A percentile compares a stretch with the other conserved stretches of the same genome.
Evolutionary conservation across 805 yeast genomes (phyloP).

Genomic region (Saccharomycopsis malanga): DNA sequence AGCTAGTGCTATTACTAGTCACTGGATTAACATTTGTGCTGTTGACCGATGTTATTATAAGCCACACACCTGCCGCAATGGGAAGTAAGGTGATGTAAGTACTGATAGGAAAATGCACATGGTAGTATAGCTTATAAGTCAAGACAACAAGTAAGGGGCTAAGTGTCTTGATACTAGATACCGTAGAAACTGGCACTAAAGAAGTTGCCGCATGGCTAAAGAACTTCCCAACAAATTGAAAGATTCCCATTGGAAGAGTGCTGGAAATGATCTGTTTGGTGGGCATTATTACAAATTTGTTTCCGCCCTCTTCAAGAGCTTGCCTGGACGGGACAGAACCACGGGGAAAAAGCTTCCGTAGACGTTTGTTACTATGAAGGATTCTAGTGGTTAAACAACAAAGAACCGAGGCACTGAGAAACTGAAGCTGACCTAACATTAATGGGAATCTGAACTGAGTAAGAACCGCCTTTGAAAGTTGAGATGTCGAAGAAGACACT

Average conservation of each 20-base stretch:
- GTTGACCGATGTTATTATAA: constrained; percentile 45
- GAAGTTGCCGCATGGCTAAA: constrained; percentile 86
- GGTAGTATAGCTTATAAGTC: constrained; percentile 60
- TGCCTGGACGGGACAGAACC: background rate
- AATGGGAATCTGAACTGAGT: constrained; percentile 32
- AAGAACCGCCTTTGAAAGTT: constrained; percentile 32
- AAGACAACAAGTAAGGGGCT: constrained; percentile 84
- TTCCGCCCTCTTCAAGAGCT: background rate
- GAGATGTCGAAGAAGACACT: constrained; percentile 35
- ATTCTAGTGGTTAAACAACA: constrained; percentile 28
- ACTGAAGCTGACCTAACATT: constrained; percentile 33
- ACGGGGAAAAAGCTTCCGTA: background rate
- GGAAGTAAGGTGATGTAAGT: constrained; percentile 80
- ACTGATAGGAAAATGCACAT: constrained; percentile 45
- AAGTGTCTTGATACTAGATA: constrained; percentile 86
- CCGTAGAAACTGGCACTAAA: constrained; percentile 82
- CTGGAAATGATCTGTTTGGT: constrained; percentile 44
- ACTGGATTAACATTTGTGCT: background rate
- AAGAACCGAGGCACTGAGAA: constrained; percentile 29
- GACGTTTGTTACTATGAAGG: background rate
- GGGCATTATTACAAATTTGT: background rate
- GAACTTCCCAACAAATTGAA: constrained; percentile 88
- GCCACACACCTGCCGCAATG: constrained; percentile 73
- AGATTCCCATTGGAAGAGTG: constrained; percentile 89
- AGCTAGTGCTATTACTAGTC: background rate